phyloP scores from a whole-genome alignment of 331 rosid species.

The Malus hybrid region DNA sequence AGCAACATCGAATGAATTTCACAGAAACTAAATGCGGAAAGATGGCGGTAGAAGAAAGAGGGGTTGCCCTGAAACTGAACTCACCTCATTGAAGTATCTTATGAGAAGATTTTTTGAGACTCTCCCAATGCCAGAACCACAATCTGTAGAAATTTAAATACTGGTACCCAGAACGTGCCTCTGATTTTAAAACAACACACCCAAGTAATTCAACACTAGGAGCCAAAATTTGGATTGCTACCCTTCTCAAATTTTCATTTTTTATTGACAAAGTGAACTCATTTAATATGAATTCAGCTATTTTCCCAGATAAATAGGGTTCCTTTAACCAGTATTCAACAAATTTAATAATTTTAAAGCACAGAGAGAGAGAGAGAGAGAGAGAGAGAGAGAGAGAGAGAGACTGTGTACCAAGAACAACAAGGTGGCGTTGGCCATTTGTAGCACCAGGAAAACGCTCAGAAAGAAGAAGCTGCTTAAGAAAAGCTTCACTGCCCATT shows the following conservation, averaged over 20 bases:
- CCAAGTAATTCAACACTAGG: neutral
- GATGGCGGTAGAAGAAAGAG: neutral
- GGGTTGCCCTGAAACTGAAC: constrained; percentile 12
- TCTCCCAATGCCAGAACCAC: constrained; percentile 99
- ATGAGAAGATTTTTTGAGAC: constrained; percentile 79
- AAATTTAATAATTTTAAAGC: neutral
- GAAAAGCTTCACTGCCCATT: constrained; percentile 67
- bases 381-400: neutral
- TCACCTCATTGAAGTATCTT: constrained; percentile 80
- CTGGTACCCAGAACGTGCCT: neutral
- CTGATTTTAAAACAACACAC: neutral
- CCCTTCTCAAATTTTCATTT: neutral
- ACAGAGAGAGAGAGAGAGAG: neutral
- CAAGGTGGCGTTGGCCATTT: constrained; percentile 37
- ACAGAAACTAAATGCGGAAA: neutral
- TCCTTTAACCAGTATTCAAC: neutral
- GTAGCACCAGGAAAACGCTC: constrained; percentile 43
- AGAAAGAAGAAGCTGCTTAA: constrained; percentile 45
- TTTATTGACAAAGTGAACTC: neutral
- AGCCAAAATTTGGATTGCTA: neutral
- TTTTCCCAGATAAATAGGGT: neutral
- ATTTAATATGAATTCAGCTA: neutral
- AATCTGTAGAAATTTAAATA: constrained; percentile 46
- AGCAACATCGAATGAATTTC: neutral
- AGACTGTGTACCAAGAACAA: constrained; percentile 59